phyloP scores from a whole-genome alignment of 176 grass and related monocot genomes.

The Ensete ventricosum region DNA sequence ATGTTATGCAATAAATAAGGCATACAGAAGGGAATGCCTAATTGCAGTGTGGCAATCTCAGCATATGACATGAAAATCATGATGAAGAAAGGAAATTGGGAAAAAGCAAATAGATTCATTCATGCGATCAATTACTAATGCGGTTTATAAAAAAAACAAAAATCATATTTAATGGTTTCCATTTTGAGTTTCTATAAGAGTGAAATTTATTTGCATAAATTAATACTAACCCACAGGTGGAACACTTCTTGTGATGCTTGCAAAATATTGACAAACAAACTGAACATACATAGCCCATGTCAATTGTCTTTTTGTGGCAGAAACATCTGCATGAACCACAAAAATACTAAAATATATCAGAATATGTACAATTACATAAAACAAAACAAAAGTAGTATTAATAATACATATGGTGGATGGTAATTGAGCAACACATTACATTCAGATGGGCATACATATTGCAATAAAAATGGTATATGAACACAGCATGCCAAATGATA shows the following conservation, averaged over 20 bases:
- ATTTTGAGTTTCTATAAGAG: not conserved
- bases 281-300: slow-evolving; percentile 94
- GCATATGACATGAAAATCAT: not conserved
- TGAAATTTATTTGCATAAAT: slow-evolving; percentile 2
- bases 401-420: not conserved
- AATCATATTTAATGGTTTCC: not conserved
- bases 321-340: slow-evolving; percentile 49
- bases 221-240: slow-evolving; percentile 73
- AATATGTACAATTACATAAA: not conserved
- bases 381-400: not conserved
- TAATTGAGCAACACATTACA: too few relatives aligned
- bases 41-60: not conserved
- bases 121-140: not conserved
- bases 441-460: too few relatives aligned
- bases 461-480: too few relatives aligned
- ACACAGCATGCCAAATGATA: too few relatives aligned
- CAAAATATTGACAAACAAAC: slow-evolving; percentile 98
- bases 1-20: not conserved
- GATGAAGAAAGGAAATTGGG: not conserved
- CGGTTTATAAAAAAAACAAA: not conserved
- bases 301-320: slow-evolving; percentile 96
- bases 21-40: not conserved
- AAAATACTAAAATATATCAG: slow-evolving; percentile 6
- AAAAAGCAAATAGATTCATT: not conserved
- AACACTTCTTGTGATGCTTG: slow-evolving; percentile 94